Evolutionary conservation across 495 filamentous ascomycete genomes (phyloP).

Genomic region (Penicilliopsis zonata): DNA sequence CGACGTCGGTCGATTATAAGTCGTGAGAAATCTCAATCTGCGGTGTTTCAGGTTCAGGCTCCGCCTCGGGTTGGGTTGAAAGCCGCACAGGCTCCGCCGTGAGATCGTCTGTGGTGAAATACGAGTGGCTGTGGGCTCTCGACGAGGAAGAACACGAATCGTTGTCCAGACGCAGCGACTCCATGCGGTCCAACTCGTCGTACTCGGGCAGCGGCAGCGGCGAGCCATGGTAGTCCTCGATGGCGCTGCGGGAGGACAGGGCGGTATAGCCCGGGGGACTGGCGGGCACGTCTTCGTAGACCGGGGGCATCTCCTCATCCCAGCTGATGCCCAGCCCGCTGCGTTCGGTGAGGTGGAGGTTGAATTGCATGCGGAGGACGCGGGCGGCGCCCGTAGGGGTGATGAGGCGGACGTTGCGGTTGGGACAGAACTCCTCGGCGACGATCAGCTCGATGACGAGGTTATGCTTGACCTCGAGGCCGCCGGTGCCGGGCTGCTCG

Average conservation of each 20-base stretch:
- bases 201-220: constrained; percentile 29
- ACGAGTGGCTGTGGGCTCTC: constrained; percentile 7
- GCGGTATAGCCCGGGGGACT: constrained; percentile 70
- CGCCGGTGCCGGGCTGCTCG: constrained; percentile 62
- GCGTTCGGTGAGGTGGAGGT: constrained; percentile 66
- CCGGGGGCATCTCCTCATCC: constrained; percentile 92
- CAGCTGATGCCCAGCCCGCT: constrained; percentile 85
- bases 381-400: constrained; percentile 85
- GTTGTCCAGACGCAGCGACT: constrained; percentile 27
- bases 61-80: constrained; percentile 6
- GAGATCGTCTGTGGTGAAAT: constrained; percentile 14
- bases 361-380: constrained; percentile 89
- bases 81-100: constrained; percentile 9
- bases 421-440: constrained; percentile 74
- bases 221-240: constrained; percentile 34
- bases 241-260: constrained; percentile 25
- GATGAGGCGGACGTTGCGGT: constrained; percentile 53
- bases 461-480: constrained; percentile 67
- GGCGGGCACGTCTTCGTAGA: constrained; percentile 88
- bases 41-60: too few relatives aligned
- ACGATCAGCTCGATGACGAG: constrained; percentile 91
- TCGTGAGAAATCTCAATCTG: too few relatives aligned
- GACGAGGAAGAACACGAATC: constrained; percentile 24
- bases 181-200: constrained; percentile 32
- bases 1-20: not conserved